Conservation (phyloP, 805 yeast genomes). For the Zygosaccharomyces kombuchaensis region DNA sequence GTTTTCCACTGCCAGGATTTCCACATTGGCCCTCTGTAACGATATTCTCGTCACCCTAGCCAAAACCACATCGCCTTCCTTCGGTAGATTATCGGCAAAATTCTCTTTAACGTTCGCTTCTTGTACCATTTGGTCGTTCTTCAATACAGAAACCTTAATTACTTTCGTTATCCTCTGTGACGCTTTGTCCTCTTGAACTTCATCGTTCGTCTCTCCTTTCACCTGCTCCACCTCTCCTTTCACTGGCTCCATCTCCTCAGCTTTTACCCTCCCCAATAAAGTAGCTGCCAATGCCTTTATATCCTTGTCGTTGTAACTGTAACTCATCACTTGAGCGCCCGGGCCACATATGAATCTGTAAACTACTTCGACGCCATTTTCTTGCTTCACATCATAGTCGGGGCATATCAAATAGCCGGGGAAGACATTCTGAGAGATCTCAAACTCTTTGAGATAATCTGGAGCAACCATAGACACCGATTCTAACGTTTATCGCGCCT, state of each 20-base stretch:
- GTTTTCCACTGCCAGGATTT: slow-evolving; percentile 64
- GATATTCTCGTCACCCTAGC: slow-evolving; percentile 67
- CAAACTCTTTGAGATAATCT: slow-evolving; percentile 2
- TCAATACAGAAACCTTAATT: slow-evolving; percentile 30
- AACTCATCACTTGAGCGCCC: slow-evolving; percentile 54
- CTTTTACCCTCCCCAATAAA: slow-evolving; percentile 52
- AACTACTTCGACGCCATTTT: slow-evolving; percentile 30
- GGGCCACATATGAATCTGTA: slow-evolving; percentile 55
- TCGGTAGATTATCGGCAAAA: slow-evolving; percentile 57
- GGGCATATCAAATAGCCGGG: slow-evolving; percentile 84
- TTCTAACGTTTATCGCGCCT: neutral
- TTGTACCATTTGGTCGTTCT: slow-evolving; percentile 15
- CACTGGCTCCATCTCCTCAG: slow-evolving; percentile 23
- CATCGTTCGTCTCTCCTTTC: slow-evolving; percentile 9
- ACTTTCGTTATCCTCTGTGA: slow-evolving; percentile 18
- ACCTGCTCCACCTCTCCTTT: slow-evolving; percentile 15
- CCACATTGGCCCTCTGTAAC: slow-evolving; percentile 69
- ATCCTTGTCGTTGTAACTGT: slow-evolving; percentile 38
- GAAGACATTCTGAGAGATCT: slow-evolving; percentile 46
- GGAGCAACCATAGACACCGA: neutral
- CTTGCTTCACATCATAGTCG: slow-evolving; percentile 37
- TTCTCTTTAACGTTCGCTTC: slow-evolving; percentile 22
- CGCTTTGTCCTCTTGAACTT: slow-evolving; percentile 10
- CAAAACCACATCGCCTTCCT: slow-evolving; percentile 78
- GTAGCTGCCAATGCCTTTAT: slow-evolving; percentile 53